Evolutionary conservation across 768 basidiomycete genomes (phyloP).

Genomic region (Suillus subalutaceus): DNA sequence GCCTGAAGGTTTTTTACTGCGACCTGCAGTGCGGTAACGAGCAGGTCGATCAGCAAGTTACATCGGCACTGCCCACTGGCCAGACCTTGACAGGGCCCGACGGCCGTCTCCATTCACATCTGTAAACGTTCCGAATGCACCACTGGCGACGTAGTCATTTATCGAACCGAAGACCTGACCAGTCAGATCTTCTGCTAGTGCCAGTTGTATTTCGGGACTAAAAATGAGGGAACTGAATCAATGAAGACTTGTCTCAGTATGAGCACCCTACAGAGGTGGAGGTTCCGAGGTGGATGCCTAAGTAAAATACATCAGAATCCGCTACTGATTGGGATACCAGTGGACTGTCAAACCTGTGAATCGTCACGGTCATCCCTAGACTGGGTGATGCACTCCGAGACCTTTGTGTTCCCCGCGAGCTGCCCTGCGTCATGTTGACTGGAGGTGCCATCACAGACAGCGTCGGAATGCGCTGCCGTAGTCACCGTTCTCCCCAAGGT

Average conservation of each 20-base stretch:
- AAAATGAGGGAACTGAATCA: not conserved
- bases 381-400: not conserved
- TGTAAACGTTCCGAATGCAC: conserved; percentile 3
- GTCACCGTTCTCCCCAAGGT: not conserved
- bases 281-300: not conserved
- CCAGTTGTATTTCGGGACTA: not conserved
- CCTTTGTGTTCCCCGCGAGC: not conserved
- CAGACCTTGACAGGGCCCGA: conserved; percentile 4
- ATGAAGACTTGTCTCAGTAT: not conserved
- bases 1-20: conserved; percentile 1
- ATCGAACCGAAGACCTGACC: not conserved
- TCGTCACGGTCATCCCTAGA: not conserved
- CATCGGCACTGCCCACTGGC: not conserved
- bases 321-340: not conserved
- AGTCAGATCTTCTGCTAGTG: not conserved
- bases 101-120: not conserved
- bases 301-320: not conserved
- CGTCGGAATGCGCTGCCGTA: not conserved
- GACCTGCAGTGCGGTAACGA: not conserved
- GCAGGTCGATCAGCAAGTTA: not conserved
- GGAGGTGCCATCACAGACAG: not conserved
- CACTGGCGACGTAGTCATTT: not conserved
- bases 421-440: not conserved
- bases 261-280: not conserved
- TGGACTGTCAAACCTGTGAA: not conserved